Percentiles rank a stretch among this genome's conserved stretches.
Conservation (phyloP, 2,329 filamentous ascomycete species). For the Talaromyces sp. region DNA sequence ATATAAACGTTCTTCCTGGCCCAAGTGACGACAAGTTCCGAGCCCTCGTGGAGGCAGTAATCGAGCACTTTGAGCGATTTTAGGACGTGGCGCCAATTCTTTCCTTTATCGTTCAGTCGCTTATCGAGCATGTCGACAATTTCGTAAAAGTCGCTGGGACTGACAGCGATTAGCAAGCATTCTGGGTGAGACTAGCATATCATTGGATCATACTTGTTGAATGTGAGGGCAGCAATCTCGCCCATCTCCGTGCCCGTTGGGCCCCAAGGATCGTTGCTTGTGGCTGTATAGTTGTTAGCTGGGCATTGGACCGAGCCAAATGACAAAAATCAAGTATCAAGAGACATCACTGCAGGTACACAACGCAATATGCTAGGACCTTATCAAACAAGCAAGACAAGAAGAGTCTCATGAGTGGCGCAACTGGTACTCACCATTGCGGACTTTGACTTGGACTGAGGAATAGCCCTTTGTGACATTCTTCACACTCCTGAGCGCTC, state of each 20-base stretch:
- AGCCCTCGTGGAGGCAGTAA: slow-evolving; percentile 96
- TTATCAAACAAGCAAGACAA: not conserved
- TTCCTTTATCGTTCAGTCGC: slow-evolving; percentile 96
- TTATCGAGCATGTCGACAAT: slow-evolving; percentile 99
- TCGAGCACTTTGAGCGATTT: slow-evolving; percentile 97
- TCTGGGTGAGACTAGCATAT: not conserved
- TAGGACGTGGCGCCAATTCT: slow-evolving; percentile 98
- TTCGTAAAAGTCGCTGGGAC: slow-evolving; percentile 96
- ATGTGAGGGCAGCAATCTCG: slow-evolving; percentile 96
- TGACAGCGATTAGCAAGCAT: slow-evolving; percentile 36
- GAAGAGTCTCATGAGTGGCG: not conserved
- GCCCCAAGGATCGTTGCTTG: slow-evolving; percentile 98
- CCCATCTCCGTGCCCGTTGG: slow-evolving; percentile 97
- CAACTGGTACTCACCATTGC: slow-evolving; percentile 69
- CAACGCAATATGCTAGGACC: not conserved
- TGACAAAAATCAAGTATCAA: not conserved
- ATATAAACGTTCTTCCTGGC: slow-evolving; percentile 97
- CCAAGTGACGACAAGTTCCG: slow-evolving; percentile 95
- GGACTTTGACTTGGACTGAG: slow-evolving; percentile 92
- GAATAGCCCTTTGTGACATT: slow-evolving; percentile 99
- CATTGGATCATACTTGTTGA: slow-evolving; percentile 73
- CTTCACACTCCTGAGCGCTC: slow-evolving; percentile 95
- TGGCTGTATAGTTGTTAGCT: slow-evolving; percentile 58
- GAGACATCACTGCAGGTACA: not conserved
- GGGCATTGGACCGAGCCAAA: not conserved